These are phyloP conservation scores for Gregarina niphandrodes DNA, from an alignment of 169 alveolate genomes.

Conservation along the genomic window DNA sequence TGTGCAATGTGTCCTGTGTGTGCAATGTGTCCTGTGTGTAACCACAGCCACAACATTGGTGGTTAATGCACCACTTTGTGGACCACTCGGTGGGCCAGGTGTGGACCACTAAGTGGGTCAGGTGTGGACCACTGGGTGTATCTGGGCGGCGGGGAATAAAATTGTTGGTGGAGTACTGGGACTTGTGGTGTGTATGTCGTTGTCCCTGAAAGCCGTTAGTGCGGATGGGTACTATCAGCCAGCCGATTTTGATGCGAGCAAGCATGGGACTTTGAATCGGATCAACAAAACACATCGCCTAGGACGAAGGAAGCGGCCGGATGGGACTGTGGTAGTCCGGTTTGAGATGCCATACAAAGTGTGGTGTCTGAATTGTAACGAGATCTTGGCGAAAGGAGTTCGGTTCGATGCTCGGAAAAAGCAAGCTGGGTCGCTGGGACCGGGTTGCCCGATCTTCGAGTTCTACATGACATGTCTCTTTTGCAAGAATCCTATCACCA, in stretches of 20 bases:
- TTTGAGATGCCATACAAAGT: slow-evolving; percentile 52
- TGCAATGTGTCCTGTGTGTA: too few relatives aligned
- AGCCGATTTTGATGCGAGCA: slow-evolving; percentile 6
- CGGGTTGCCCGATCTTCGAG: slow-evolving; percentile 35
- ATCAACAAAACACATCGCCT: slow-evolving; percentile 4
- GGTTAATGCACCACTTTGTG: too few relatives aligned
- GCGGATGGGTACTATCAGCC: slow-evolving; percentile 19
- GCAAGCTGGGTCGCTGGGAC: slow-evolving; percentile 32
- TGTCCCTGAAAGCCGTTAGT: slow-evolving; percentile 12
- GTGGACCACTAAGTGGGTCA: too few relatives aligned
- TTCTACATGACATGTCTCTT: slow-evolving; percentile 37
- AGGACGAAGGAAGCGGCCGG: slow-evolving; percentile 4
- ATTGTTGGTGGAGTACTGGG: too few relatives aligned
- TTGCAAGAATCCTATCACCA: slow-evolving; percentile 27
- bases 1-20: too few relatives aligned
- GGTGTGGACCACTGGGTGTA: too few relatives aligned
- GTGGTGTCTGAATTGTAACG: slow-evolving; percentile 29
- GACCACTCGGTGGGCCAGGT: too few relatives aligned
- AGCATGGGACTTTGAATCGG: slow-evolving; percentile 5
- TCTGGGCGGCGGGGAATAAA: too few relatives aligned
- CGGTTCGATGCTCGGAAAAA: slow-evolving; percentile 46
- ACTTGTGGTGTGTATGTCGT: too few relatives aligned
- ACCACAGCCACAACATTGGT: too few relatives aligned
- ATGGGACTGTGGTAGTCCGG: slow-evolving; percentile 21
- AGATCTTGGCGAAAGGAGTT: slow-evolving; percentile 43